These are phyloP conservation scores for Termitomyces sp. DNA, from an alignment of 768 basidiomycete genomes.

Conservation along the genomic window DNA sequence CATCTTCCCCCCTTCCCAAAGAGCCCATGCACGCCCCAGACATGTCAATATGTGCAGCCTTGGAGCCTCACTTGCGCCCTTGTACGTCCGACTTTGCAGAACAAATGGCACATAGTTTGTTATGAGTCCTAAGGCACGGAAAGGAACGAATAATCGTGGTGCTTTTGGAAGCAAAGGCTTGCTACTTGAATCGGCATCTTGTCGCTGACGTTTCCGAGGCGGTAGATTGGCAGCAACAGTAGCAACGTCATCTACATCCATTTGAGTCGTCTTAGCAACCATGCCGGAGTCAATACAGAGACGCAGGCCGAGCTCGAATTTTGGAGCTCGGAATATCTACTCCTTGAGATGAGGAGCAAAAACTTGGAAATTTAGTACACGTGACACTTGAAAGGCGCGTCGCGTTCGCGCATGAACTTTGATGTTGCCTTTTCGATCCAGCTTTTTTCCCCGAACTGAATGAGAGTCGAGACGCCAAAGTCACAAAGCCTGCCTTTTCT, in stretches of 20 bases:
- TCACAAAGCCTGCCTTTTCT: background rate
- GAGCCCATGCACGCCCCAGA: slow-evolving; percentile 84
- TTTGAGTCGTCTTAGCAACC: slow-evolving; percentile 9
- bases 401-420: background rate
- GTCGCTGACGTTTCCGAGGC: slow-evolving; percentile 49
- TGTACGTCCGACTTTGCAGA: slow-evolving; percentile 78
- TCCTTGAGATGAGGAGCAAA: background rate
- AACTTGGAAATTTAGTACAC: slow-evolving; percentile 7
- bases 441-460: background rate
- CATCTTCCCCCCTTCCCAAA: slow-evolving; percentile 97
- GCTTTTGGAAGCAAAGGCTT: slow-evolving; percentile 22
- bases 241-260: slow-evolving; percentile 17
- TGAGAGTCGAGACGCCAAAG: background rate
- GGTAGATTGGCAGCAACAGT: slow-evolving; percentile 26
- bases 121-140: slow-evolving; percentile 91
- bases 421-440: too few species aligned
- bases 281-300: background rate
- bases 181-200: slow-evolving; percentile 20
- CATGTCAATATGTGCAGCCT: slow-evolving; percentile 82
- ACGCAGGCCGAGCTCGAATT: background rate
- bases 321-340: background rate
- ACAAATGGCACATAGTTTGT: slow-evolving; percentile 89
- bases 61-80: slow-evolving; percentile 82
- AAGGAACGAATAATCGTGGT: slow-evolving; percentile 79
- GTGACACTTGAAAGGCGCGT: slow-evolving; percentile 3